These are phyloP conservation scores for Naganishia friedmannii DNA, from an alignment of 768 basidiomycete species.

Conservation along the genomic window DNA sequence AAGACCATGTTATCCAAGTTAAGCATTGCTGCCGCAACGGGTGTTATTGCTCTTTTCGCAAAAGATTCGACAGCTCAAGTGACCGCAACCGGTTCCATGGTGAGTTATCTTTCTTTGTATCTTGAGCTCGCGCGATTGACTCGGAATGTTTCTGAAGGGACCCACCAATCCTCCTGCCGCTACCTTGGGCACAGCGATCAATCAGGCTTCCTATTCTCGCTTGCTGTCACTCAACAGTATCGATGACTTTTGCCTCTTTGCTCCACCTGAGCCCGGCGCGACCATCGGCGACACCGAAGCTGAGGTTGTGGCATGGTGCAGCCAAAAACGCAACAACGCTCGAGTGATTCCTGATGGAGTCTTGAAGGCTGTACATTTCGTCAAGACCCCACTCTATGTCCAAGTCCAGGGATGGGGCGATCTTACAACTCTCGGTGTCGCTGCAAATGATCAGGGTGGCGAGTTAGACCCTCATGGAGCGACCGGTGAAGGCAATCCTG, in stretches of 20 bases:
- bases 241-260: slow-evolving; percentile 44
- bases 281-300: slow-evolving; percentile 18
- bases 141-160: slow-evolving; percentile 39
- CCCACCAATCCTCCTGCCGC: slow-evolving; percentile 41
- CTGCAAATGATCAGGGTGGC: slow-evolving; percentile 45
- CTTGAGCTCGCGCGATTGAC: background rate
- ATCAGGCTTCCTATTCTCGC: slow-evolving; percentile 48
- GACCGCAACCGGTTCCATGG: background rate
- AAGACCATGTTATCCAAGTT: background rate
- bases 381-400: slow-evolving; percentile 56
- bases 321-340: slow-evolving; percentile 54
- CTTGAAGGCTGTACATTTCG: slow-evolving; percentile 38
- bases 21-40: background rate
- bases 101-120: background rate
- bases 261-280: slow-evolving; percentile 22
- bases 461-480: slow-evolving; percentile 37
- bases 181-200: slow-evolving; percentile 38
- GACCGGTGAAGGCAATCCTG: slow-evolving; percentile 52
- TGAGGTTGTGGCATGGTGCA: slow-evolving; percentile 27
- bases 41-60: background rate
- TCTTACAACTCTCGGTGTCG: slow-evolving; percentile 55
- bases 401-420: slow-evolving; percentile 58
- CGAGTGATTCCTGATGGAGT: slow-evolving; percentile 55
- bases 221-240: slow-evolving; percentile 50
- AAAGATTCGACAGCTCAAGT: background rate